Conservation (phyloP, 306 rosid genomes). For the Gleditsia sinensis region DNA sequence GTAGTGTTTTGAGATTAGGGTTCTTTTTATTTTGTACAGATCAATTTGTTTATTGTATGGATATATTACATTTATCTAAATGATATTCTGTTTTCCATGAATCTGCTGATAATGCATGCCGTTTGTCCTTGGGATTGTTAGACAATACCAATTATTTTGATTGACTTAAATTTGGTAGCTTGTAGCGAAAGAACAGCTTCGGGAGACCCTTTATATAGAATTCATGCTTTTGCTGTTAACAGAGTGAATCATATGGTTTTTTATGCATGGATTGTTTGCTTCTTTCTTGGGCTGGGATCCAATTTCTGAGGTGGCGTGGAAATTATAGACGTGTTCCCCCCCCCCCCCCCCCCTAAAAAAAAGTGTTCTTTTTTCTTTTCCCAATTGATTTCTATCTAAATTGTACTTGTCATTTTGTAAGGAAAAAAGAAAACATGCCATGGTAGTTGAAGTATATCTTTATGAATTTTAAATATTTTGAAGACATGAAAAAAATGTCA, state of each 20-base stretch:
- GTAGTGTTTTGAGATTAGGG: conserved; percentile 38
- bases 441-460: too few species aligned
- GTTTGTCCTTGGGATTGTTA: conserved; percentile 21
- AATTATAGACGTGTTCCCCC: too few species aligned
- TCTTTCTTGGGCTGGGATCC: background rate
- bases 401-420: too few species aligned
- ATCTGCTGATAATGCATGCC: conserved; percentile 40
- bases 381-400: too few species aligned
- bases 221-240: background rate
- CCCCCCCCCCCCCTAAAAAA: too few species aligned
- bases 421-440: too few species aligned
- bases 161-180: conserved; percentile 22
- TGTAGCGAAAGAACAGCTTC: conserved; percentile 25
- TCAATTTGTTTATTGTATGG: conserved; percentile 61
- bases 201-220: conserved; percentile 17
- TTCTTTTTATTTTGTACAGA: conserved; percentile 59
- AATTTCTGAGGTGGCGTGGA: too few species aligned
- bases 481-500: too few species aligned
- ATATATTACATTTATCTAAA: conserved; percentile 50
- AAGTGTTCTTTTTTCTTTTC: too few species aligned
- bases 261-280: background rate
- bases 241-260: background rate
- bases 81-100: conserved; percentile 40
- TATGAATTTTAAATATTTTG: too few species aligned
- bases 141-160: conserved; percentile 37